These are phyloP conservation scores for Aspergillus piperis DNA, from an alignment of 2,329 filamentous ascomycete genomes.

Conservation along the genomic window DNA sequence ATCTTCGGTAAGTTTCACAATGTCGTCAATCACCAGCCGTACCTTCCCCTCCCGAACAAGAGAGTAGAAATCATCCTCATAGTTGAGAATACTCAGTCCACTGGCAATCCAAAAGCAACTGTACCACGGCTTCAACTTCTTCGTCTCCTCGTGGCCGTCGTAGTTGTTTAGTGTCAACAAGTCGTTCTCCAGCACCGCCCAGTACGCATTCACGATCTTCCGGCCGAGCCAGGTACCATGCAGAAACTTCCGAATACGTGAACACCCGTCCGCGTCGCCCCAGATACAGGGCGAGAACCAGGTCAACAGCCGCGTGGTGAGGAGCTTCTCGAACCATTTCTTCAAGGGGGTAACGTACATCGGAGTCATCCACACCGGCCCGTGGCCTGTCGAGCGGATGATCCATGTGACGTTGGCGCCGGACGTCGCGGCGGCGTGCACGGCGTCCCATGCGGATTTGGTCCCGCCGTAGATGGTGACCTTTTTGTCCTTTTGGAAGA, in stretches of 20 bases:
- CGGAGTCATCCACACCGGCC: conserved; percentile 43
- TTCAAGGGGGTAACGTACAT: conserved; percentile 68
- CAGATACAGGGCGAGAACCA: conserved; percentile 77
- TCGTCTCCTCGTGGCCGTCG: conserved; percentile 46
- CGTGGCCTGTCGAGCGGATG: conserved; percentile 45
- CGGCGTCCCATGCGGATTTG: conserved; percentile 66
- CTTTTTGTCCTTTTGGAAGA: conserved; percentile 35
- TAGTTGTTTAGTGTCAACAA: conserved; percentile 51
- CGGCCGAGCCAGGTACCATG: conserved; percentile 56
- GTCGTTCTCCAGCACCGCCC: conserved; percentile 53
- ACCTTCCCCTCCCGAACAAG: conserved; percentile 57
- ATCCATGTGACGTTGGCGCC: conserved; percentile 52
- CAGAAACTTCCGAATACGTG: conserved; percentile 46
- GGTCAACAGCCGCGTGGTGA: conserved; percentile 66
- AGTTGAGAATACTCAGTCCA: conserved; percentile 63
- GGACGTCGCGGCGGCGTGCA: conserved; percentile 57
- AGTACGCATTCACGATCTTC: conserved; percentile 54
- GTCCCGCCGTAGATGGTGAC: conserved; percentile 57
- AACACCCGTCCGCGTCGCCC: conserved; percentile 64
- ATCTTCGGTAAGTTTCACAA: conserved; percentile 53
- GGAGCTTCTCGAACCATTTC: conserved; percentile 67
- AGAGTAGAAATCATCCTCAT: conserved; percentile 58
- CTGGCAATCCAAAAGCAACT: conserved; percentile 57
- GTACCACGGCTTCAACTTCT: conserved; percentile 50
- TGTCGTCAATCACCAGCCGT: conserved; percentile 57